Percentiles rank a stretch among this genome's conserved stretches.
phyloP scores from a whole-genome alignment of 2,329 filamentous ascomycete species.

The Penicillium polonicum region DNA sequence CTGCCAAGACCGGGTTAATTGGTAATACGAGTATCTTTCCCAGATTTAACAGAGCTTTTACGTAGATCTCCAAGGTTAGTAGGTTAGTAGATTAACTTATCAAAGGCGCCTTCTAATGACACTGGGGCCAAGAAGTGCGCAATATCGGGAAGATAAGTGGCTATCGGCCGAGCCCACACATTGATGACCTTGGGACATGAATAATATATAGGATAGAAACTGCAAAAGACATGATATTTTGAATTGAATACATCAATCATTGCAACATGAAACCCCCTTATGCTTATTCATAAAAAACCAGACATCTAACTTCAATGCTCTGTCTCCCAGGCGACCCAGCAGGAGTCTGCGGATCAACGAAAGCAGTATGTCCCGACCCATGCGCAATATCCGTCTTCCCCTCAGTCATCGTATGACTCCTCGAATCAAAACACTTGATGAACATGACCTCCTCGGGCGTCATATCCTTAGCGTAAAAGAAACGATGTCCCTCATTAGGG shows the following conservation, averaged over 20 bases:
- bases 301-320: slow-evolving; percentile 64
- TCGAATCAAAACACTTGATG: slow-evolving; percentile 58
- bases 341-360: slow-evolving; percentile 55
- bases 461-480: slow-evolving; percentile 69
- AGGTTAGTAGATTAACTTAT: not conserved
- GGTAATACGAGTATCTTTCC: not conserved
- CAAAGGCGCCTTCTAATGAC: not conserved
- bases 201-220: not conserved
- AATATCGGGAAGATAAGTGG: not conserved
- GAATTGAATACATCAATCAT: not conserved
- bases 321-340: slow-evolving; percentile 52
- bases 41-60: not conserved
- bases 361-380: slow-evolving; percentile 56
- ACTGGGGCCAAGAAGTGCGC: not conserved
- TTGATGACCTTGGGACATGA: not conserved
- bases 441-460: slow-evolving; percentile 55
- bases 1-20: not conserved
- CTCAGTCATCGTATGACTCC: slow-evolving; percentile 37
- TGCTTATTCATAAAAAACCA: slow-evolving; percentile 59
- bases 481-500: slow-evolving; percentile 58
- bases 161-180: not conserved
- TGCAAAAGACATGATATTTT: not conserved
- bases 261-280: slow-evolving; percentile 11
- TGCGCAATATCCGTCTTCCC: slow-evolving; percentile 47
- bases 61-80: not conserved